phyloP scores from a whole-genome alignment of 116 monocot genomes.

The Iris pallida region DNA sequence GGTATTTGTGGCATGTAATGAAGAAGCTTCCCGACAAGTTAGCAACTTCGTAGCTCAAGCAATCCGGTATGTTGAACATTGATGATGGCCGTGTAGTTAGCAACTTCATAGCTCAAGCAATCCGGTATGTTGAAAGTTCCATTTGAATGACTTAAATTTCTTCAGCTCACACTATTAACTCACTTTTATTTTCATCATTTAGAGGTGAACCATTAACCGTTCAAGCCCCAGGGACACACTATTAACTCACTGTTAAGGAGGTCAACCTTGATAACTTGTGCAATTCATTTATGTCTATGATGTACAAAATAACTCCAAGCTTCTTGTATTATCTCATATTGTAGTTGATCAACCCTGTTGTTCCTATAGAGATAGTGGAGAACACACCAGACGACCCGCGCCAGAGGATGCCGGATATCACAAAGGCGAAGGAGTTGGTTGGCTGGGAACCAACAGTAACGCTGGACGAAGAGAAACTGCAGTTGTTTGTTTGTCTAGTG shows the following conservation, averaged over 20 bases:
- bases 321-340: neutral
- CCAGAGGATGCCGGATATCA: slow-evolving; percentile 85
- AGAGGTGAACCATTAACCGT: slow-evolving; percentile 86
- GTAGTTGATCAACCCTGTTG: slow-evolving; percentile 71
- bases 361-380: slow-evolving; percentile 51
- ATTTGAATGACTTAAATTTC: neutral
- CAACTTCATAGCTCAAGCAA: slow-evolving; percentile 91
- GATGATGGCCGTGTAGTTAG: slow-evolving; percentile 96
- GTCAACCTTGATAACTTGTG: neutral
- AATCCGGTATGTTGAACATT: no score
- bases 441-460: slow-evolving; percentile 74
- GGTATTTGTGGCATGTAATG: no score
- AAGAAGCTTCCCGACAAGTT: no score
- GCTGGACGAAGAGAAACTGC: no score
- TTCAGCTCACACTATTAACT: neutral
- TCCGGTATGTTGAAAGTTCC: slow-evolving; percentile 9
- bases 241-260: no score
- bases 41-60: no score
- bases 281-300: no score
- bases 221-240: slow-evolving; percentile 87
- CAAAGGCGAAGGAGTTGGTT: slow-evolving; percentile 69
- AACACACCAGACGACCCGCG: slow-evolving; percentile 91
- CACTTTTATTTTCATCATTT: neutral
- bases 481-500: no score
- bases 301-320: no score